Evolutionary conservation across 768 basidiomycete species (phyloP).

Genomic region (Trametes punicea): DNA sequence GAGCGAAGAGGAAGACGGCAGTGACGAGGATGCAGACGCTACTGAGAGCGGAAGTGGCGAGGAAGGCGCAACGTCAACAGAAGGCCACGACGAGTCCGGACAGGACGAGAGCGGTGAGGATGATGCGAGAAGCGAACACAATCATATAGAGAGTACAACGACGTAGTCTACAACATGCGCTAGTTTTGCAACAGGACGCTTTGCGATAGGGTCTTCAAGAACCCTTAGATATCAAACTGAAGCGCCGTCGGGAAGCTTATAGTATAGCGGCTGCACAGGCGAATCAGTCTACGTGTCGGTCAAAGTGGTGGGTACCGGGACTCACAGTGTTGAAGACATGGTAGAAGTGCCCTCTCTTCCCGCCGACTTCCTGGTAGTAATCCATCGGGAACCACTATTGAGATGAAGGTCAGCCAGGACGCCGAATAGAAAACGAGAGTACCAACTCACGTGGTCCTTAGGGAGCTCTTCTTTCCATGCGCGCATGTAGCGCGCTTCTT

Average conservation of each 20-base stretch:
- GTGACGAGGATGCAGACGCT: slow-evolving; percentile 26
- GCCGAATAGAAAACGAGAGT: neutral
- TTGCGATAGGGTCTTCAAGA: neutral
- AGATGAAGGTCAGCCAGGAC: neutral
- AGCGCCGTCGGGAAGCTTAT: slow-evolving; percentile 36
- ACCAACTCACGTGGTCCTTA: slow-evolving; percentile 53
- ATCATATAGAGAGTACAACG: slow-evolving; percentile 23
- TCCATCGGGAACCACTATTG: slow-evolving; percentile 73
- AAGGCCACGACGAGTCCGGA: slow-evolving; percentile 4
- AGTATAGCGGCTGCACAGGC: slow-evolving; percentile 37
- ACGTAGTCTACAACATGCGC: slow-evolving; percentile 16
- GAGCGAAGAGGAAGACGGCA: slow-evolving; percentile 35
- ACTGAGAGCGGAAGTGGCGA: slow-evolving; percentile 29
- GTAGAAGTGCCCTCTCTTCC: slow-evolving; percentile 69
- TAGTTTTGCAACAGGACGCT: slow-evolving; percentile 10
- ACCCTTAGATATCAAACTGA: slow-evolving; percentile 22
- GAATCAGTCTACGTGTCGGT: slow-evolving; percentile 2
- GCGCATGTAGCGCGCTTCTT: slow-evolving; percentile 63
- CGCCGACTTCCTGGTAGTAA: slow-evolving; percentile 60
- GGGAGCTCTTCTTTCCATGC: slow-evolving; percentile 64
- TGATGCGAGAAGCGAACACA: slow-evolving; percentile 28
- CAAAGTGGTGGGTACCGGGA: slow-evolving; percentile 1
- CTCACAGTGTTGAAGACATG: slow-evolving; percentile 74
- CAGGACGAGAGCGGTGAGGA: slow-evolving; percentile 30
- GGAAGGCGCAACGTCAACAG: slow-evolving; percentile 25